Base-by-base conservation (phyloP, 805 yeast species). In the Cyberlindnera petersonii region DNA sequence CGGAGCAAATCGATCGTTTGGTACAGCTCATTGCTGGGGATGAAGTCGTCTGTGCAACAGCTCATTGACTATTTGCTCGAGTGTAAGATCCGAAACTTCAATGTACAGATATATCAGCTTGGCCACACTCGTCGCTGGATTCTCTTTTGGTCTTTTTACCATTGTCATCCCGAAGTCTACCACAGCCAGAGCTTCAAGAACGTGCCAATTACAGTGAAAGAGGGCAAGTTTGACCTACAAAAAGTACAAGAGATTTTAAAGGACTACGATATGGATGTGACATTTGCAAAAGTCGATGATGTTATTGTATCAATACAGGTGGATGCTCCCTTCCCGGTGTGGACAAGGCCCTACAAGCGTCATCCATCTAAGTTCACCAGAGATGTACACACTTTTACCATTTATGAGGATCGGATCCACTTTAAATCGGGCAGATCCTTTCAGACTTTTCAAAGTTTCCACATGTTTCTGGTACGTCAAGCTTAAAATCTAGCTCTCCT, bases 11-110 rank as follows among this genome's bases (percentile, higher is more conserved):
- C 24, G 8, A 8, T 26, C 4, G 43, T 33, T 4, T 69, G 74
- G 74, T 69, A 53, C 44, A 60, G 72, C n/a, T 58, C 71, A 6
- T 43, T 68, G 59, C 40, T 66, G 8, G 69, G 69, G 4, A 52
- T 60, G 35, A 51, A 42, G 24, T 33, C 40, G 2, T 52, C 58
- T 1, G 26, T 50, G 2, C 29, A 19, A 3, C 27, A 21, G 5
- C 26, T 55, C 6, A 29, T 47, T n/a, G 19, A 23, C 2, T 21
- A 35, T 19, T 28, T 49, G n/a, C n/a, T 33, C 1, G 24, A 33
- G 2, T 30, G 35, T 13, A 14, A 19, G 2, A 24, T 41, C 2
- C 9, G 13, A 5, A 55, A 55, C 33, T 54, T 40, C 40, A 42
- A 41, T 23, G 30, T 53, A 1, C 46, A 38, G 20, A 39, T 36